A percentile compares a stretch with the other conserved stretches of the same genome.
phyloP scores from a whole-genome alignment of 257 asterid genomes.

The Jacaranda mimosifolia region DNA sequence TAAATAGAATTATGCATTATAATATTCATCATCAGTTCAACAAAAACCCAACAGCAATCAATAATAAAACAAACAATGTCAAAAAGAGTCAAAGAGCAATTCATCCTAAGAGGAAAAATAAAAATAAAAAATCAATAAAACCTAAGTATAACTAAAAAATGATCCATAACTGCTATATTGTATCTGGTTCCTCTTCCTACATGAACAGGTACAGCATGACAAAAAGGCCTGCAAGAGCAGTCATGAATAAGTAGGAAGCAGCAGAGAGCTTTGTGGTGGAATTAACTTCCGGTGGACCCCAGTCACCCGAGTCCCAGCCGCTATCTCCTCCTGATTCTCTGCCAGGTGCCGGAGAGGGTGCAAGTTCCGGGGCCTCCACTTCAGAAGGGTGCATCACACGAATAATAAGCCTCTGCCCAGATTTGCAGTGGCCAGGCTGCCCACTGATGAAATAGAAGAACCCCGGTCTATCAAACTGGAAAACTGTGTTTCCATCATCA shows the following conservation, averaged over 20 bases:
- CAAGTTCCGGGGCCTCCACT: slow-evolving; percentile 38
- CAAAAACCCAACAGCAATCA: background rate
- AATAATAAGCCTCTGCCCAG: slow-evolving; percentile 68
- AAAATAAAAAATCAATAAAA: background rate
- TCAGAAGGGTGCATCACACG: slow-evolving; percentile 72
- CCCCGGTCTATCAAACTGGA: slow-evolving; percentile 57
- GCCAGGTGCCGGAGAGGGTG: slow-evolving; percentile 44
- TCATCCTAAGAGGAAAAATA: slow-evolving; percentile 6
- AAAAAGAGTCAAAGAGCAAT: background rate
- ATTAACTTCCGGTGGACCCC: slow-evolving; percentile 39
- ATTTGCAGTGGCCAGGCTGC: slow-evolving; percentile 57
- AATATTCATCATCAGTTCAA: background rate
- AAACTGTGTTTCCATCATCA: slow-evolving; percentile 60
- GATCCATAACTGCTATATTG: background rate
- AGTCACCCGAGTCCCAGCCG: background rate
- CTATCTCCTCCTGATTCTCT: background rate
- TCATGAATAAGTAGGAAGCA: slow-evolving; percentile 40
- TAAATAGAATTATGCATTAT: background rate
- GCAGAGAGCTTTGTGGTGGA: slow-evolving; percentile 39
- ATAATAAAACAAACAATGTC: background rate
- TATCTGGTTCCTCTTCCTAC: slow-evolving; percentile 31
- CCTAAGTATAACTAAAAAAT: background rate
- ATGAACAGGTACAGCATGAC: slow-evolving; percentile 41
- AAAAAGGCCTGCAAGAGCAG: slow-evolving; percentile 40
- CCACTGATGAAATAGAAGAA: slow-evolving; percentile 84